Conservation (phyloP, 192 early-diverging fungal species). For the Backusella sp. region DNA sequence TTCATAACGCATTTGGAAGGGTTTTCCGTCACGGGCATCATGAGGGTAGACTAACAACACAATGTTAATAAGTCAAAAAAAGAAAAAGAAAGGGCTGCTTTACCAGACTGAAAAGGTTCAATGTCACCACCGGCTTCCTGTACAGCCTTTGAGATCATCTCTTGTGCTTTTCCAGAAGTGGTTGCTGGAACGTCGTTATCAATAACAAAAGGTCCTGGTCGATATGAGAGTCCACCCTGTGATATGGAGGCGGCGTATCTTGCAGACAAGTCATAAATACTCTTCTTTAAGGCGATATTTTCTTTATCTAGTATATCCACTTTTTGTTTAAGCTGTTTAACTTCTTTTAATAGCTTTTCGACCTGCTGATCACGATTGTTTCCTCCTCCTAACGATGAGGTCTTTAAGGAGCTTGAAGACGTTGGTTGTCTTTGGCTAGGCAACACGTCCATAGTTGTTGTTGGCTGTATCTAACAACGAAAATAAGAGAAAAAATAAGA, state of each 20-base stretch:
- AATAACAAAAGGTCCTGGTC: constrained; percentile 43
- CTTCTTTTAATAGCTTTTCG: constrained; percentile 63
- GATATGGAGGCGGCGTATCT: constrained; percentile 56
- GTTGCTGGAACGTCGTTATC: constrained; percentile 24
- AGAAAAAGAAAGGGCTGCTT: not conserved
- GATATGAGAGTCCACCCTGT: constrained; percentile 34
- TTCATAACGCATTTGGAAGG: constrained; percentile 65
- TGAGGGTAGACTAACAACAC: constrained; percentile 23
- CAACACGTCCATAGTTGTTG: constrained; percentile 10
- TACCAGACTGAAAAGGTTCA: constrained; percentile 23
- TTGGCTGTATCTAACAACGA: not conserved
- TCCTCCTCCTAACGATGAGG: not conserved
- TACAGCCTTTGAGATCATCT: constrained; percentile 31
- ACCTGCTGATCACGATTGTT: constrained; percentile 47
- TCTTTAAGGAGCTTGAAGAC: not conserved
- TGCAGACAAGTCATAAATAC: constrained; percentile 76
- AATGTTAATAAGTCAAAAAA: not conserved
- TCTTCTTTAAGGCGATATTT: constrained; percentile 79
- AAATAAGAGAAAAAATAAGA: not conserved
- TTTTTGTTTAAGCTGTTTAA: constrained; percentile 71
- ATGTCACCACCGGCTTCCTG: constrained; percentile 30
- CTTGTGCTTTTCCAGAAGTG: constrained; percentile 28
- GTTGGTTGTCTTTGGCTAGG: constrained; percentile 15
- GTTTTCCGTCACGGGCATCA: constrained; percentile 44
- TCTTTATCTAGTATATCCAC: constrained; percentile 71